Conservation (phyloP, 345 rosid species). For the Eucalyptus microcorys region DNA sequence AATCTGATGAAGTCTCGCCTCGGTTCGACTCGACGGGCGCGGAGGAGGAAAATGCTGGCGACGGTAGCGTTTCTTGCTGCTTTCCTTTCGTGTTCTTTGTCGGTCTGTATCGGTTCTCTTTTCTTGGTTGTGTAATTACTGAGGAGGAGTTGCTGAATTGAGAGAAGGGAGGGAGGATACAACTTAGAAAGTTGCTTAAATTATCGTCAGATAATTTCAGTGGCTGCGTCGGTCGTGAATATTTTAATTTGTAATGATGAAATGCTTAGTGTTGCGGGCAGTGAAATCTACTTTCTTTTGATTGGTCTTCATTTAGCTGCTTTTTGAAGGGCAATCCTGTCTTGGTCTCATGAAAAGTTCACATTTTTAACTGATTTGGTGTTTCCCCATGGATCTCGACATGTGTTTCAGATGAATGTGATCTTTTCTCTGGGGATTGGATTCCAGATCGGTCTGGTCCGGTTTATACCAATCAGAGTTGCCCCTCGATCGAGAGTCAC, state of each 20-base stretch:
- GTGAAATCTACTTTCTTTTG: not conserved
- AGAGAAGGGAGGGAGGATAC: not conserved
- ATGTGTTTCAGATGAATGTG: slow-evolving; percentile 33
- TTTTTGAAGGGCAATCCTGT: not conserved
- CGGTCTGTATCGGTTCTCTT: not conserved
- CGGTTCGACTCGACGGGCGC: not conserved
- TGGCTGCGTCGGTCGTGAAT: not conserved
- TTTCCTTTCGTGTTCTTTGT: not conserved
- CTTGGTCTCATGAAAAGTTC: not conserved
- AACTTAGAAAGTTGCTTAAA: not conserved
- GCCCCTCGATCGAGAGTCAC: slow-evolving; percentile 64
- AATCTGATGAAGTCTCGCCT: not conserved
- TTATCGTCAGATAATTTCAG: not conserved
- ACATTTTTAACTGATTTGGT: not conserved
- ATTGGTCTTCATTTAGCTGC: not conserved
- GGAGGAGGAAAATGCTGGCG: not conserved
- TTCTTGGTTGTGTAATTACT: not conserved
- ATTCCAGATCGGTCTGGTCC: slow-evolving; percentile 67
- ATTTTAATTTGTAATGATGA: not conserved
- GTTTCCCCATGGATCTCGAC: not conserved
- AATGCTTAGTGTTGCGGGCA: not conserved
- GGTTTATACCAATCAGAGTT: slow-evolving; percentile 55
- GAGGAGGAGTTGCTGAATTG: not conserved
- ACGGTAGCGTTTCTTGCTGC: not conserved
- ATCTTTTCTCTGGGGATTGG: slow-evolving; percentile 82